These are phyloP conservation scores for Cercospora sp. DNA, from an alignment of 2,329 filamentous ascomycete genomes.

Conservation along the genomic window DNA sequence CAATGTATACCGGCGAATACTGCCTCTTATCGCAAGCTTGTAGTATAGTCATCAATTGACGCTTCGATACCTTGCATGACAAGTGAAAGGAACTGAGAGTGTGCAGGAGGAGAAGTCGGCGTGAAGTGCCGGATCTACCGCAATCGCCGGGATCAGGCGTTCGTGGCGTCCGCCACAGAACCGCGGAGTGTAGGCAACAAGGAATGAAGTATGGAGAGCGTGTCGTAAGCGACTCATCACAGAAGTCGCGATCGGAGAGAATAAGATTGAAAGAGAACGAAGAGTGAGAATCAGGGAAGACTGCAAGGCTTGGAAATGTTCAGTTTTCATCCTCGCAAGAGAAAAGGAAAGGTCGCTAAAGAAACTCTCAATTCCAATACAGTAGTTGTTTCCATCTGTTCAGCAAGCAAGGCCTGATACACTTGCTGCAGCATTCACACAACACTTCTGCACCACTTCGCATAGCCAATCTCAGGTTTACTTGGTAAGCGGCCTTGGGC, in stretches of 20 bases:
- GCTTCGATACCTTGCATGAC: no score
- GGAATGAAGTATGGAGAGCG: no score
- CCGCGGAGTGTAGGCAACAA: not conserved
- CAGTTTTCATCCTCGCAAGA: not conserved
- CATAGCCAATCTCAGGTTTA: no score
- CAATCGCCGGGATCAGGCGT: not conserved
- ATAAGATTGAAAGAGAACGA: no score
- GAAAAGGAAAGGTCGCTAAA: not conserved
- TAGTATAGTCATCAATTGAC: no score
- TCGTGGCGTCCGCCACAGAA: not conserved
- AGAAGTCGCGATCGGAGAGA: no score
- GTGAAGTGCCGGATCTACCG: not conserved
- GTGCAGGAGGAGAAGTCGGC: not conserved
- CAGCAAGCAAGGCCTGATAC: not conserved
- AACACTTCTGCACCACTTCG: no score
- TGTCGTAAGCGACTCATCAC: no score
- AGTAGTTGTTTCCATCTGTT: not conserved
- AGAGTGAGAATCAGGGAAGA: no score
- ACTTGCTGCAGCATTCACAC: not conserved
- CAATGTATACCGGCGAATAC: no score
- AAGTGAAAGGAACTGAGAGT: no score
- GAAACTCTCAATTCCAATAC: not conserved
- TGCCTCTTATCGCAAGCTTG: no score
- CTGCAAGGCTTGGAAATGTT: not conserved
- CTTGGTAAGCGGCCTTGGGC: slow-evolving; percentile 34